These are phyloP conservation scores for Pseudomonodictys pantanalensis DNA, from an alignment of 495 filamentous ascomycete species.

Conservation along the genomic window DNA sequence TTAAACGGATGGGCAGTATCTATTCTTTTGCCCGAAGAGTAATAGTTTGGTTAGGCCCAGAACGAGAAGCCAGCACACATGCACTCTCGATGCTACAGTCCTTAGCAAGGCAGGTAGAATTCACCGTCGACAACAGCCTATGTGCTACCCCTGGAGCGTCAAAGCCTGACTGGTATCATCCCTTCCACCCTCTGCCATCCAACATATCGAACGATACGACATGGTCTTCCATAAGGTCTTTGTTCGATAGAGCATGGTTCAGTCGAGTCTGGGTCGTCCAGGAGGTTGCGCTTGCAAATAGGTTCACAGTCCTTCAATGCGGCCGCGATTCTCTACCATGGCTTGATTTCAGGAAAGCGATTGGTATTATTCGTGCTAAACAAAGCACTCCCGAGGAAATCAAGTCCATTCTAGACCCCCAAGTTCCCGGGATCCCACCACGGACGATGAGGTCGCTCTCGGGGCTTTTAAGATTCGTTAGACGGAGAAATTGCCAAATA, in stretches of 20 bases:
- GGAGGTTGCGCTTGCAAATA: conserved; percentile 1
- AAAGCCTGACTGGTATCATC: not conserved
- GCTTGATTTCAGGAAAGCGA: not conserved
- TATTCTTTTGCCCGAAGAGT: conserved; percentile 5
- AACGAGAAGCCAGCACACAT: not conserved
- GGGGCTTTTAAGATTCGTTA: not conserved
- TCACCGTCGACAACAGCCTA: not conserved
- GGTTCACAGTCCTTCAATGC: not conserved
- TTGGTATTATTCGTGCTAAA: not conserved
- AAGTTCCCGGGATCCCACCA: not conserved
- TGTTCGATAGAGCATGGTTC: not conserved
- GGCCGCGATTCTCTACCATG: not conserved
- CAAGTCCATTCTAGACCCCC: not conserved
- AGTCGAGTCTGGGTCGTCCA: conserved; percentile 4
- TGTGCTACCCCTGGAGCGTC: not conserved
- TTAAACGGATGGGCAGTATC: conserved; percentile 4
- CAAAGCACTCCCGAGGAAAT: not conserved
- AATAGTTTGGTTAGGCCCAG: conserved; percentile 10
- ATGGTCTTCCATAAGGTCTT: not conserved
- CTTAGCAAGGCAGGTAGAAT: not conserved
- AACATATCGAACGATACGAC: not conserved
- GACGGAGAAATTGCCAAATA: no score
- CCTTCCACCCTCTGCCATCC: not conserved
- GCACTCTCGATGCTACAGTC: not conserved
- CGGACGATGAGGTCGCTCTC: not conserved